These are phyloP conservation scores for Cymodocea nodosa DNA, from an alignment of 116 monocot species.

Conservation along the genomic window DNA sequence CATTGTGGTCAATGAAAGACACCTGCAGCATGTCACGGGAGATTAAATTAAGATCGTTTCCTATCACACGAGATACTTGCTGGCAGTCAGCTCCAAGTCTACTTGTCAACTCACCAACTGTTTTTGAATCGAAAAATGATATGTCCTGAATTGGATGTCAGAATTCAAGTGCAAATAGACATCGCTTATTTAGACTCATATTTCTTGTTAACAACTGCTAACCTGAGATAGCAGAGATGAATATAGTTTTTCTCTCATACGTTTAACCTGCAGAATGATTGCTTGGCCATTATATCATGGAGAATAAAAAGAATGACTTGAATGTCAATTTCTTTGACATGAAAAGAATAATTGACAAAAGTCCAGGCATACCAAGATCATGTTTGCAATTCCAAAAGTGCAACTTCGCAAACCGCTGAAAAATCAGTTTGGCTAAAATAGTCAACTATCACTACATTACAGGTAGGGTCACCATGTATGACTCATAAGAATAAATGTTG, in stretches of 20 bases:
- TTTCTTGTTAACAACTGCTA: conserved; percentile 1
- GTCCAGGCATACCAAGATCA: conserved; percentile 63
- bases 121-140: conserved; percentile 81
- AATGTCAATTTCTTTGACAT: background rate
- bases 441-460: background rate
- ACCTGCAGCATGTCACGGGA: conserved; percentile 90
- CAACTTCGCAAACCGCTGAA: conserved; percentile 83
- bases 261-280: conserved; percentile 51
- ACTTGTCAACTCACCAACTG: conserved; percentile 93
- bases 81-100: conserved; percentile 98
- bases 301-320: background rate
- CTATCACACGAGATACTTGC: conserved; percentile 92
- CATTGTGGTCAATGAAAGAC: background rate
- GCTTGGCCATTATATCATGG: background rate
- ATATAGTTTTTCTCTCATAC: conserved; percentile 81
- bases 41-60: conserved; percentile 87
- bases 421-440: conserved; percentile 2
- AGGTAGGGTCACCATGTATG: background rate
- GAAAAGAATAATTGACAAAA: background rate
- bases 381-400: conserved; percentile 89
- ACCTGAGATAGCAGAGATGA: conserved; percentile 77
- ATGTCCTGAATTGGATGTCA: conserved; percentile 44
- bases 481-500: background rate
- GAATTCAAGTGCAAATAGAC: background rate
- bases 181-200: too few species aligned